Percentiles rank a stretch among this genome's conserved stretches.
Evolutionary conservation across 371 early-diverging fungal genomes (phyloP).

Genomic region (Coemansia sp.): DNA sequence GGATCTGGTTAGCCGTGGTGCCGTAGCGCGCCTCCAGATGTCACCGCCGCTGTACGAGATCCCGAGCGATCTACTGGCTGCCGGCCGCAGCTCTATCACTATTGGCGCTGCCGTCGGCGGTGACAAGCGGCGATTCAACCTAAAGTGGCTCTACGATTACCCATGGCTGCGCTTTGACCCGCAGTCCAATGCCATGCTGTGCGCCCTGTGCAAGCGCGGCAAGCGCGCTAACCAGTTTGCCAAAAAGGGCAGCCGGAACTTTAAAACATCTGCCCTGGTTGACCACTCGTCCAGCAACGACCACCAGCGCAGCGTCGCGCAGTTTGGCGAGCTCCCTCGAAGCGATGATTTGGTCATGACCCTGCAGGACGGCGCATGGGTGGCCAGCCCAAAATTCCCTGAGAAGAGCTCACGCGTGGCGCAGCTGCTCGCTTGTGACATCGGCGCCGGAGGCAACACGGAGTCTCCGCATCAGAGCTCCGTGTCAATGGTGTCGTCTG

Average conservation of each 20-base stretch:
- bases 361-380: slow-evolving; percentile 21
- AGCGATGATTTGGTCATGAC: slow-evolving; percentile 4
- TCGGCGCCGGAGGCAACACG: not conserved
- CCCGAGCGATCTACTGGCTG: slow-evolving; percentile 7
- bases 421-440: not conserved
- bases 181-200: slow-evolving; percentile 33
- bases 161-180: slow-evolving; percentile 41
- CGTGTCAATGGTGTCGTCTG: not conserved
- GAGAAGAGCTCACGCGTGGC: not conserved
- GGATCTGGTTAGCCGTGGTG: slow-evolving; percentile 27
- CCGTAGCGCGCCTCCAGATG: slow-evolving; percentile 8
- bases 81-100: slow-evolving; percentile 41
- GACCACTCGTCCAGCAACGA: slow-evolving; percentile 48
- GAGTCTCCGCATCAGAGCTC: not conserved
- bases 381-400: not conserved
- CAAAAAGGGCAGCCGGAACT: slow-evolving; percentile 42
- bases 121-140: slow-evolving; percentile 48
- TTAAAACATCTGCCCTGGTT: slow-evolving; percentile 44
- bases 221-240: slow-evolving; percentile 46
- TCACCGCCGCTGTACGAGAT: slow-evolving; percentile 7
- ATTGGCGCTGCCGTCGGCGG: slow-evolving; percentile 39
- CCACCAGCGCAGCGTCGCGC: slow-evolving; percentile 31
- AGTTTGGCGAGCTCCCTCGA: not conserved
- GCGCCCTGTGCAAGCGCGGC: slow-evolving; percentile 35
- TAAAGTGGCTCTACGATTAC: slow-evolving; percentile 48